Evolutionary conservation across 495 filamentous ascomycete species (phyloP).

Genomic region (Cercophora scortea): DNA sequence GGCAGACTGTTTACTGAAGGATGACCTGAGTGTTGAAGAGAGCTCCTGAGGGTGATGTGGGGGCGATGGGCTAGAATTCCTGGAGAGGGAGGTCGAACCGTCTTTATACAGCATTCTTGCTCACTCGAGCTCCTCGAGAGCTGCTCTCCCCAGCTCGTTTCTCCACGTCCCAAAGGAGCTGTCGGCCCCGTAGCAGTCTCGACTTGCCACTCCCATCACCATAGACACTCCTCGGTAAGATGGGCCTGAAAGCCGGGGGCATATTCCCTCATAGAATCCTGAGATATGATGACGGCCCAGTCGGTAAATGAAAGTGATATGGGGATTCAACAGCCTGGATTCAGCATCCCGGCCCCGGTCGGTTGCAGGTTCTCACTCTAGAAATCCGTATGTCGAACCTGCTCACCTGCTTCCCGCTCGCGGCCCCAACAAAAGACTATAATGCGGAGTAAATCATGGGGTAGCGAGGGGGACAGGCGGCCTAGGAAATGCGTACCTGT

Average conservation of each 20-base stretch:
- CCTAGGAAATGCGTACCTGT: neutral
- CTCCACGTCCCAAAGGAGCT: constrained; percentile 1
- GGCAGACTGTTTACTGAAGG: neutral
- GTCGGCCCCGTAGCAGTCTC: neutral
- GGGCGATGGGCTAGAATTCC: neutral
- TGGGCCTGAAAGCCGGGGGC: constrained; percentile 14
- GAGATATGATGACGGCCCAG: constrained; percentile 1
- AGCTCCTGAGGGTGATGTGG: neutral
- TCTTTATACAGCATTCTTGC: constrained; percentile 8
- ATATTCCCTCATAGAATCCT: constrained; percentile 8
- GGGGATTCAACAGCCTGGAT: constrained; percentile 11
- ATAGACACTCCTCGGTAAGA: constrained; percentile 7
- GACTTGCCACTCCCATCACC: neutral
- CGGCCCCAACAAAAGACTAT: neutral
- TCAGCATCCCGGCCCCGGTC: constrained; percentile 6
- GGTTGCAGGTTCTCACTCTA: constrained; percentile 7
- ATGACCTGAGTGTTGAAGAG: neutral
- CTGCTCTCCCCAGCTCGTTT: no score
- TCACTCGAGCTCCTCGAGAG: no score
- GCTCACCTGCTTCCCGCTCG: neutral
- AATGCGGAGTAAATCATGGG: neutral
- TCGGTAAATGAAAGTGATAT: constrained; percentile 15
- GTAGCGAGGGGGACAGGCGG: neutral
- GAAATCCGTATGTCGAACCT: neutral
- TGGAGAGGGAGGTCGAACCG: neutral